Conservation (phyloP, 352 stramenopile genomes). For the Phytophthora uliginosa region DNA sequence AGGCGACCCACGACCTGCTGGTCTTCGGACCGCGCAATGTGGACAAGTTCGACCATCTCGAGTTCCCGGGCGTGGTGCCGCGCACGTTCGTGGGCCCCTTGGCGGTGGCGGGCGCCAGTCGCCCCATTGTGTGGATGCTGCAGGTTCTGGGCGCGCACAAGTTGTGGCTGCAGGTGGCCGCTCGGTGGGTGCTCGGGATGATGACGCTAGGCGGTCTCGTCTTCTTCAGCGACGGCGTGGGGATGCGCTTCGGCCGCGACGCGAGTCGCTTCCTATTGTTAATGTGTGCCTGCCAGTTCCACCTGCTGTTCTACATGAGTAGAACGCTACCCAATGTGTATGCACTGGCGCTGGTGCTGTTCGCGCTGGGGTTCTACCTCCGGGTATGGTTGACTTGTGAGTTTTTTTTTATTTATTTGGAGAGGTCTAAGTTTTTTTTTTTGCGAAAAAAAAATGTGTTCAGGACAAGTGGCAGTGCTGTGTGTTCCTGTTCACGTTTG, state of each 20-base stretch:
- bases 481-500: conserved; percentile 91
- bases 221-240: conserved; percentile 73
- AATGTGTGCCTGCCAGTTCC: conserved; percentile 95
- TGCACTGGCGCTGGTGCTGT: conserved; percentile 88
- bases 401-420: conserved; percentile 2
- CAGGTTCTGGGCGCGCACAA: conserved; percentile 44
- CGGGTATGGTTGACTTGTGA: conserved; percentile 31
- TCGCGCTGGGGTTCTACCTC: conserved; percentile 72
- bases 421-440: background rate
- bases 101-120: conserved; percentile 56
- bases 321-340: conserved; percentile 98
- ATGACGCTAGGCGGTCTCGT: conserved; percentile 65
- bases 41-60: conserved; percentile 95
- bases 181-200: conserved; percentile 71
- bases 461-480: conserved; percentile 52
- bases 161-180: conserved; percentile 65
- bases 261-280: conserved; percentile 84
- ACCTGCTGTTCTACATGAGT: conserved; percentile 98
- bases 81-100: conserved; percentile 96
- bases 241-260: conserved; percentile 66
- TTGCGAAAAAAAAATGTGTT: background rate
- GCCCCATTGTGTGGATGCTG: conserved; percentile 51
- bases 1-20: conserved; percentile 98
- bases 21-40: conserved; percentile 65
- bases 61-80: conserved; percentile 98